Evolutionary conservation across 2,329 filamentous ascomycete genomes (phyloP).

Genomic region (Aspergillus pseudoterreus): DNA sequence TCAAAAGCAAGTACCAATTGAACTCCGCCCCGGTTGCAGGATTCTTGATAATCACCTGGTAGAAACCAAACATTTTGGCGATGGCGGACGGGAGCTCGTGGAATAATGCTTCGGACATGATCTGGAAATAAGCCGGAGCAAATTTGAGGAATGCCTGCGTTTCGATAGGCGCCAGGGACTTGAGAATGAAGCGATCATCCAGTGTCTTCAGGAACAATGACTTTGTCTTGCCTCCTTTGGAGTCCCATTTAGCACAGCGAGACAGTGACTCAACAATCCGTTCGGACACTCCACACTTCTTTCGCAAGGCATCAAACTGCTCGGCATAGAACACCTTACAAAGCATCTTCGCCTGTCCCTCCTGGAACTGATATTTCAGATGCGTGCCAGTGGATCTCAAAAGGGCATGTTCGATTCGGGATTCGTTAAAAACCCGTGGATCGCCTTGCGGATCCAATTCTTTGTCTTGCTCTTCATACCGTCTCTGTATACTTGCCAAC

Average conservation of each 20-base stretch:
- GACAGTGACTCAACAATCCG: constrained; percentile 94
- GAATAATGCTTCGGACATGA: constrained; percentile 95
- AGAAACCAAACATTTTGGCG: constrained; percentile 98
- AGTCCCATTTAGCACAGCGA: constrained; percentile 95
- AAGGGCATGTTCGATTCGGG: constrained; percentile 79
- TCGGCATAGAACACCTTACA: constrained; percentile 99
- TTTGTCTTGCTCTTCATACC: constrained; percentile 28
- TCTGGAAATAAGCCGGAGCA: constrained; percentile 92
- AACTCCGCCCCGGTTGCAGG: constrained; percentile 86
- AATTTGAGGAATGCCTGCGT: constrained; percentile 93
- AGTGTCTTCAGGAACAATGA: constrained; percentile 95
- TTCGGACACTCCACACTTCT: constrained; percentile 89
- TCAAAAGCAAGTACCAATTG: constrained; percentile 88
- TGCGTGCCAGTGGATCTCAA: constrained; percentile 84
- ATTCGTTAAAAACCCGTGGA: constrained; percentile 54
- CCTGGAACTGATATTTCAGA: constrained; percentile 91
- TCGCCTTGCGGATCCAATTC: constrained; percentile 22
- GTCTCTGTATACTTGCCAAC: constrained; percentile 52
- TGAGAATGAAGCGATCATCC: constrained; percentile 89
- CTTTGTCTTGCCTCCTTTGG: constrained; percentile 95
- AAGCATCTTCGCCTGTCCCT: constrained; percentile 89
- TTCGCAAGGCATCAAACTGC: constrained; percentile 89
- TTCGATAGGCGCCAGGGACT: constrained; percentile 85
- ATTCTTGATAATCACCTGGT: constrained; percentile 96
- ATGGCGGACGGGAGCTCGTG: constrained; percentile 94